A percentile compares a stretch with the other conserved stretches of the same genome.
phyloP scores from a whole-genome alignment of 306 rosid genomes.

The Abrus pulchellus region DNA sequence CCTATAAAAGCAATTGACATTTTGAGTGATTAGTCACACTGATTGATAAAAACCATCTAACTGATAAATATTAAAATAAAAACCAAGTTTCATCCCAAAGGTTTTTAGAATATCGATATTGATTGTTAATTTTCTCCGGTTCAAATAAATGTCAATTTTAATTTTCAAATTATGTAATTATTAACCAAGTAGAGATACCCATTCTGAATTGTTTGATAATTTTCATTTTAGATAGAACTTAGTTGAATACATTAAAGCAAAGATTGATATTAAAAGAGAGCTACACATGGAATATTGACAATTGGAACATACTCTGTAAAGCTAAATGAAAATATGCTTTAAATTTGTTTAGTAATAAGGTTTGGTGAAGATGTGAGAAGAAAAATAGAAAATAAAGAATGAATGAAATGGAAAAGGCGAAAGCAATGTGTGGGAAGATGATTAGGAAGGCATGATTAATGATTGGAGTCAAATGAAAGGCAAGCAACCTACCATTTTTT shows the following conservation, averaged over 20 bases:
- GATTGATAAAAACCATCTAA: conserved; percentile 44
- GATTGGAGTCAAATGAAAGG: conserved; percentile 78
- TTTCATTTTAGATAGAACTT: not conserved
- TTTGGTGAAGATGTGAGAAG: conserved; percentile 45
- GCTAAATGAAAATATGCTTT: conserved; percentile 14
- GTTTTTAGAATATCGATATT: not conserved
- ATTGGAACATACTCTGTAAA: conserved; percentile 25
- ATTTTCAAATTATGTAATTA: not conserved
- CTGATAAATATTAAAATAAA: conserved; percentile 26
- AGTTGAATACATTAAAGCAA: not conserved
- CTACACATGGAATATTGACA: conserved; percentile 3
- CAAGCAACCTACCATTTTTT: conserved; percentile 69
- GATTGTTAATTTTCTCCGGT: not conserved
- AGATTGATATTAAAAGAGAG: not conserved
- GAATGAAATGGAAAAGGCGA: conserved; percentile 33
- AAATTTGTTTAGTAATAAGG: conserved; percentile 14
- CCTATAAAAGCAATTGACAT: conserved; percentile 45
- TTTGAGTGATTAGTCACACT: conserved; percentile 30
- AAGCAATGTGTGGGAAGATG: conserved; percentile 36
- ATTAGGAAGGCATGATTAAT: conserved; percentile 60
- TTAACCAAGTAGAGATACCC: not conserved
- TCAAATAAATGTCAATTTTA: not conserved
- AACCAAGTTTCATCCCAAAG: not conserved
- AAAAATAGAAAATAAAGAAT: conserved; percentile 4
- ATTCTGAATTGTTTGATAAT: too few relatives aligned